Evolutionary conservation across 2,329 filamentous ascomycete genomes (phyloP), one percentile per base, ranked within the genome.

Genomic region (Aschersonia sp.): DNA sequence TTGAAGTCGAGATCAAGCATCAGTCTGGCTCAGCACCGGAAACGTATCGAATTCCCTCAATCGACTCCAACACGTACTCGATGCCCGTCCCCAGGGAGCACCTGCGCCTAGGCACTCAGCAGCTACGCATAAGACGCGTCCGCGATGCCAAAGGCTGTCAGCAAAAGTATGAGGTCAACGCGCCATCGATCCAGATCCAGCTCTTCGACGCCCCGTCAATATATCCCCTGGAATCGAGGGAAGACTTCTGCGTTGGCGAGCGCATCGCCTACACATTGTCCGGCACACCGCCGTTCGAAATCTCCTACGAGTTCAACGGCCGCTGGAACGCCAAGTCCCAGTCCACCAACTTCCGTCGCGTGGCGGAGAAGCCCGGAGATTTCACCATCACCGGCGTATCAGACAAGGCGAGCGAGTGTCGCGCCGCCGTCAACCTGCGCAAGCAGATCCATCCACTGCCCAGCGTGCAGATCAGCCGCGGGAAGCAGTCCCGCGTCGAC

Each of bases 221-320:
- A 56, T 86, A 89, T 50, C 81, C 91, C 3, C 74, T 95, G 38
- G 89, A 97, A 59, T 81, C 85, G 30, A 82, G 85, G 51, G 75
- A 75, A 12, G 87, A 98, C 67, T 96, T 91, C 67, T 98, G 92
- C 64, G 89, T 98, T 9, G 92, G 94, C 54, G 92, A 98, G 64
- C 84, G 89, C 47, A 84, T 98, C 54, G 85, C 86, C 3, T 98
- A 95, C 67, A 89, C 87, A 0, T 78, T 98, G 5, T 87, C 88
- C 1, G 94, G 92, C 43, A 85, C 86, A 48, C 82, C 89, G 20
- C 94, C 94, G 0, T 98, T 98, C 64, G 87, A 91, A 43, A 84
- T 98, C 43, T 84, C 83, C 63, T 98, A 98, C 68, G 85, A 80
- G 9, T 98, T 98, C 66, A 82, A 89, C 55, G 84, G 82, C 48